These are phyloP conservation scores for Theobroma grandiflorum DNA, from an alignment of 441 rosid species.

Conservation along the genomic window DNA sequence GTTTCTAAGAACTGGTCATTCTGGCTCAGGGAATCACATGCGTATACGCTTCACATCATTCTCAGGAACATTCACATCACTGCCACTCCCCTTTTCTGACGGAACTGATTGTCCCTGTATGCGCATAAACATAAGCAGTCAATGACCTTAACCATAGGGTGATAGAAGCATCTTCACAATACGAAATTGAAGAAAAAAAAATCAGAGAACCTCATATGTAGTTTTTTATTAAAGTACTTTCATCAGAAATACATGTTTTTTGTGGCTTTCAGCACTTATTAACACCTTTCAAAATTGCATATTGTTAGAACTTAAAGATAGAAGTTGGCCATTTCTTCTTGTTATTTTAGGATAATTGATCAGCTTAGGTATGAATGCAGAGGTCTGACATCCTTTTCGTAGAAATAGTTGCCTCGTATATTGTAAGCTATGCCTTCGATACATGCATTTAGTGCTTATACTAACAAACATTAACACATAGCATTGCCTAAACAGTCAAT, in stretches of 20 bases:
- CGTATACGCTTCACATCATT: conserved; percentile 72
- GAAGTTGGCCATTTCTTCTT: conserved; percentile 11
- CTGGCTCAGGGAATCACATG: conserved; percentile 32
- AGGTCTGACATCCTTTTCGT: background rate
- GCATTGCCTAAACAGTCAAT: background rate
- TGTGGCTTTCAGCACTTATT: conserved; percentile 3
- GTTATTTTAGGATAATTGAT: conserved; percentile 1
- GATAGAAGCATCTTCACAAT: too few species aligned
- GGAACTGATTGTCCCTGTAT: conserved; percentile 51
- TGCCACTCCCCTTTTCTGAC: conserved; percentile 50
- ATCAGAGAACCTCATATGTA: background rate
- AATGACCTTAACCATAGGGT: too few species aligned
- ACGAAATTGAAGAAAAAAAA: background rate
- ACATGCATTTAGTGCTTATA: background rate
- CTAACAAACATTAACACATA: background rate
- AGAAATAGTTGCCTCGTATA: background rate
- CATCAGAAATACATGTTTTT: background rate
- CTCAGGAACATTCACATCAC: conserved; percentile 77
- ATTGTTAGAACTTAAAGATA: background rate
- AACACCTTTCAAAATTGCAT: background rate
- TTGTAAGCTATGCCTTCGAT: background rate
- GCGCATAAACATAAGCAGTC: conserved; percentile 19
- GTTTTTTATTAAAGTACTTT: background rate
- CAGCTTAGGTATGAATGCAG: background rate
- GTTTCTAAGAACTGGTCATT: background rate